Evolutionary conservation across 176 grass and related monocot genomes (phyloP).

Genomic region (Oryza glaberrima): DNA sequence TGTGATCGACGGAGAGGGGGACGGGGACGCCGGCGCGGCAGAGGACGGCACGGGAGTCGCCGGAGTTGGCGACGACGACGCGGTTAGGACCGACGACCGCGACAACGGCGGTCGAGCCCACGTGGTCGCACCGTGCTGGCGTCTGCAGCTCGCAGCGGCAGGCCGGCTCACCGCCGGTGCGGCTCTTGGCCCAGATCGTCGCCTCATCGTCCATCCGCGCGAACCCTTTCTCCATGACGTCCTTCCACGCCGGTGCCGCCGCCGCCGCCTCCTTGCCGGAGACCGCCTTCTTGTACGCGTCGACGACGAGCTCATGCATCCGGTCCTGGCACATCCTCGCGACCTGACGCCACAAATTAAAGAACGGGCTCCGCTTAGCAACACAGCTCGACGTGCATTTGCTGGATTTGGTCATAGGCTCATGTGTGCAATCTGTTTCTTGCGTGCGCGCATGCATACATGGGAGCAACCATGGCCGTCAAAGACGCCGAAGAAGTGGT

Average conservation of each 20-base stretch:
- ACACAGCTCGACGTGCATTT: background rate
- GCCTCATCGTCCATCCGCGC: constrained; percentile 58
- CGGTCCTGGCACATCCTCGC: constrained; percentile 54
- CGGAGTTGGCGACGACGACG: constrained; percentile 68
- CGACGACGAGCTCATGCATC: constrained; percentile 60
- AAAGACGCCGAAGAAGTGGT: constrained; percentile 67
- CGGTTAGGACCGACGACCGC: constrained; percentile 46
- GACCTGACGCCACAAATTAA: constrained; percentile 39
- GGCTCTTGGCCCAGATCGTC: background rate
- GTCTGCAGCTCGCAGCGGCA: constrained; percentile 68
- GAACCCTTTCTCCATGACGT: constrained; percentile 60
- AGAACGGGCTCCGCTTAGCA: constrained; percentile 10
- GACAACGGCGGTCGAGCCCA: constrained; percentile 67
- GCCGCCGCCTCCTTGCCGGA: background rate
- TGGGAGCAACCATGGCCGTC: constrained; percentile 68
- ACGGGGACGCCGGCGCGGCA: constrained; percentile 56
- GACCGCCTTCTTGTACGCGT: constrained; percentile 48
- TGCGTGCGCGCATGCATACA: background rate
- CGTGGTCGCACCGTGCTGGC: constrained; percentile 58
- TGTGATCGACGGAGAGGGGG: constrained; percentile 69
- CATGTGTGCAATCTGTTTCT: background rate
- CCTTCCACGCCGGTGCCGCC: constrained; percentile 46
- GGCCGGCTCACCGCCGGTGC: background rate
- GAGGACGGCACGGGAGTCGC: constrained; percentile 73
- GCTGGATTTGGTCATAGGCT: background rate